phyloP scores from a whole-genome alignment of 2,329 filamentous ascomycete genomes.

The Cryoendolithus antarcticus region DNA sequence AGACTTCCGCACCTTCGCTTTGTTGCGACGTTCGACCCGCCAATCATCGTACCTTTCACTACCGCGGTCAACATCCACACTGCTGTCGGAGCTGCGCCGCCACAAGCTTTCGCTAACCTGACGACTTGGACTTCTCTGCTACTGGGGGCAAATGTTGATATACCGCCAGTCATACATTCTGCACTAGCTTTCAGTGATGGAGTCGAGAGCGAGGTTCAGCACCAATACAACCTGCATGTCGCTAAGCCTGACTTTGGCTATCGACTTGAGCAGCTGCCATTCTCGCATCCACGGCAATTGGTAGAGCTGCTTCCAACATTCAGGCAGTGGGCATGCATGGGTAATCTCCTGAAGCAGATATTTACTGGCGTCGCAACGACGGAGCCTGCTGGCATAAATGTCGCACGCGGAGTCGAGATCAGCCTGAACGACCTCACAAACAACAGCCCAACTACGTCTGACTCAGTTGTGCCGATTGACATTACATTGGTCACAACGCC shows the following conservation, averaged over 20 bases:
- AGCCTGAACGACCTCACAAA: neutral
- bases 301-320: constrained; percentile 60
- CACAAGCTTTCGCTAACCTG: constrained; percentile 11
- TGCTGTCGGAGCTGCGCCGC: constrained; percentile 46
- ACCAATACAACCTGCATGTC: constrained; percentile 52
- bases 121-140: too few species aligned
- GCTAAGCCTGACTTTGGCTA: constrained; percentile 63
- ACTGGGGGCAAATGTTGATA: too few species aligned
- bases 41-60: constrained; percentile 54
- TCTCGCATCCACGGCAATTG: constrained; percentile 66
- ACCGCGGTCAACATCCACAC: constrained; percentile 52
- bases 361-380: constrained; percentile 2
- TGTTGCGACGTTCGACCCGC: constrained; percentile 61
- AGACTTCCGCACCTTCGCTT: constrained; percentile 59
- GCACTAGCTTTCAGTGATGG: neutral
- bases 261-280: constrained; percentile 55
- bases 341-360: constrained; percentile 44
- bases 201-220: constrained; percentile 16
- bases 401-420: neutral
- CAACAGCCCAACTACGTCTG: neutral
- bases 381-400: neutral
- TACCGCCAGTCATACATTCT: too few species aligned
- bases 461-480: neutral
- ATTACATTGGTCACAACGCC: neutral
- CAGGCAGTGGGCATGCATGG: constrained; percentile 63